Base-by-base conservation (phyloP, 73 alveolate species). In the Durusdinium trenchii region DNA sequence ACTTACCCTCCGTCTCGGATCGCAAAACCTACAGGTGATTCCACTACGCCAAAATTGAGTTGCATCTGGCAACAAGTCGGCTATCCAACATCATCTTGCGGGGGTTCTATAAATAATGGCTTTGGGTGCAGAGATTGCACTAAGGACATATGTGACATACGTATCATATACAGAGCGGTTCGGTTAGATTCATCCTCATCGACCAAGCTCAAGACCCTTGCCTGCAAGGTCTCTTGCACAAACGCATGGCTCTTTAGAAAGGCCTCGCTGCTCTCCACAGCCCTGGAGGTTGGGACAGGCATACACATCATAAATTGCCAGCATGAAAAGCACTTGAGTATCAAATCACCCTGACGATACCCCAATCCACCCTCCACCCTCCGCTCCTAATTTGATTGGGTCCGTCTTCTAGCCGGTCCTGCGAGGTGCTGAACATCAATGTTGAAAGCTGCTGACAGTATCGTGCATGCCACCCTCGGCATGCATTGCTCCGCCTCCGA, bases 391-490 rank as follows among this genome's bases (percentile, higher is more conserved):
- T 89, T 67, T 61, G 32, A 10, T 52, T 30, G 85, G 97, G 97
- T n/a, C 97, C 97, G 16, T 10, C 78, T 48, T 91, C 47, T 43
- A 91, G 97, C 38, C 97, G 87, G 57, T 91, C 97, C 97, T 91
- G 97, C 30, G 7, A 35, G 20, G 64, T n/a, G n/a, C n/a, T n/a
- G n/a, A n/a, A n/a, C n/a, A n/a, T n/a, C n/a, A n/a, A n/a, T n/a
- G n/a, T n/a, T n/a, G n/a, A n/a, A n/a, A n/a, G n/a, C n/a, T n/a
- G n/a, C n/a, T n/a, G n/a, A n/a, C n/a, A n/a, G n/a, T n/a, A n/a
- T n/a, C n/a, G n/a, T n/a, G n/a, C n/a, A n/a, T n/a, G n/a, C n/a
- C n/a, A n/a, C n/a, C n/a, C n/a, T n/a, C n/a, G n/a, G n/a, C n/a
- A n/a, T n/a, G n/a, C n/a, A n/a, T n/a, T n/a, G n/a, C n/a, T n/a